Conservation (phyloP, 495 filamentous ascomycete genomes). For the Aspergillus olivimuriae region DNA sequence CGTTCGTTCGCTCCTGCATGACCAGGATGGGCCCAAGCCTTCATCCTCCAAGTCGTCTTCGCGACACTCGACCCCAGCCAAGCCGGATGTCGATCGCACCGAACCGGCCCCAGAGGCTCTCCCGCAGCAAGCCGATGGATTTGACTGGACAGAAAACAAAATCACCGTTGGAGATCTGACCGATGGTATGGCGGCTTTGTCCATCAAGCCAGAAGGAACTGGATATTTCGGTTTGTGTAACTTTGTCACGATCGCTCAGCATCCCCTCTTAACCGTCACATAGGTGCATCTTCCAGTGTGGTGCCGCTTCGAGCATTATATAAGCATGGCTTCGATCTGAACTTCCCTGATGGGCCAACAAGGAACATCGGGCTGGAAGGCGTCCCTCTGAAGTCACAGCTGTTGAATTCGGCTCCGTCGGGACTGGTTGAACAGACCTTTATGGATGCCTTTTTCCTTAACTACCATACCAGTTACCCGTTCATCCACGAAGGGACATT, state of each 20-base stretch:
- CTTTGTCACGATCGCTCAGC: too few relatives aligned
- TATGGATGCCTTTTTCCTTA: conserved; percentile 47
- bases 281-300: conserved; percentile 42
- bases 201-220: conserved; percentile 42
- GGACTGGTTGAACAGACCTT: conserved; percentile 40
- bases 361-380: conserved; percentile 19
- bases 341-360: conserved; percentile 31
- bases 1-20: conserved; percentile 37
- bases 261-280: neutral
- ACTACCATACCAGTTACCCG: conserved; percentile 49
- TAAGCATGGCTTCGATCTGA: conserved; percentile 42
- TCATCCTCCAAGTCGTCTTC: conserved; percentile 35
- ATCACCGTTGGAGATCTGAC: conserved; percentile 38
- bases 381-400: conserved; percentile 34
- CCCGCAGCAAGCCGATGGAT: conserved; percentile 45
- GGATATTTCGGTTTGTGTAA: conserved; percentile 42
- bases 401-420: conserved; percentile 36
- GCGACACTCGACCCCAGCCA: conserved; percentile 34
- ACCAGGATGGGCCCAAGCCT: conserved; percentile 28
- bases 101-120: conserved; percentile 39
- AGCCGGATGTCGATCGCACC: conserved; percentile 28
- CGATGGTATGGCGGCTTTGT: conserved; percentile 49
- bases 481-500: conserved; percentile 51
- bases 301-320: conserved; percentile 39
- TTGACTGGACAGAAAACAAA: conserved; percentile 47